phyloP scores from a whole-genome alignment of 1,284 basidiomycete species.

The Fomitopsis pinicola region DNA sequence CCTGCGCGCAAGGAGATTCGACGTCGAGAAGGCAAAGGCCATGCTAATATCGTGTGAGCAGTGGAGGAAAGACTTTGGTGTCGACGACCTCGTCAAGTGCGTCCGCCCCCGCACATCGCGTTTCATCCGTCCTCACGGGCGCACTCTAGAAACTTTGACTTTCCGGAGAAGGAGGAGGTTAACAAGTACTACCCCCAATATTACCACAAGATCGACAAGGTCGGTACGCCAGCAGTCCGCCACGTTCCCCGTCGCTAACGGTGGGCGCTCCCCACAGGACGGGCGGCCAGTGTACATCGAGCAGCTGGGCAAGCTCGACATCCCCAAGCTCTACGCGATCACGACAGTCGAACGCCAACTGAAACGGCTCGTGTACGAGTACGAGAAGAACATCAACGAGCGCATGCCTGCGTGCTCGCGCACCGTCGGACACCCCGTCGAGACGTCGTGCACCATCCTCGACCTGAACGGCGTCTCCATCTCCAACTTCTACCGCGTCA shows the following conservation, averaged over 20 bases:
- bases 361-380: slow-evolving; percentile 88
- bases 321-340: slow-evolving; percentile 75
- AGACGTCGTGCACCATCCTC: slow-evolving; percentile 98
- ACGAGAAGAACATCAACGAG: slow-evolving; percentile 83
- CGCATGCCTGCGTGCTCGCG: slow-evolving; percentile 83
- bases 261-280: slow-evolving; percentile 49
- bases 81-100: slow-evolving; percentile 85
- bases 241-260: not conserved
- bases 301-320: slow-evolving; percentile 86
- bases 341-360: slow-evolving; percentile 90
- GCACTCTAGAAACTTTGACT: slow-evolving; percentile 74
- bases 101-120: slow-evolving; percentile 21
- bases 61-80: slow-evolving; percentile 88
- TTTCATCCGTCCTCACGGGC: not conserved
- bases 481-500: slow-evolving; percentile 86
- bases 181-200: slow-evolving; percentile 95
- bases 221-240: slow-evolving; percentile 23
- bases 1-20: slow-evolving; percentile 91
- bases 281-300: slow-evolving; percentile 97
- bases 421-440: slow-evolving; percentile 79
- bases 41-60: slow-evolving; percentile 86
- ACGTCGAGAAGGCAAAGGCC: slow-evolving; percentile 74
- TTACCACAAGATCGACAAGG: slow-evolving; percentile 96
- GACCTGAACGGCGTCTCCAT: slow-evolving; percentile 85
- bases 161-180: slow-evolving; percentile 80